These are phyloP conservation scores for Vaucheria bursata DNA, from an alignment of 352 stramenopile species.

Conservation along the genomic window DNA sequence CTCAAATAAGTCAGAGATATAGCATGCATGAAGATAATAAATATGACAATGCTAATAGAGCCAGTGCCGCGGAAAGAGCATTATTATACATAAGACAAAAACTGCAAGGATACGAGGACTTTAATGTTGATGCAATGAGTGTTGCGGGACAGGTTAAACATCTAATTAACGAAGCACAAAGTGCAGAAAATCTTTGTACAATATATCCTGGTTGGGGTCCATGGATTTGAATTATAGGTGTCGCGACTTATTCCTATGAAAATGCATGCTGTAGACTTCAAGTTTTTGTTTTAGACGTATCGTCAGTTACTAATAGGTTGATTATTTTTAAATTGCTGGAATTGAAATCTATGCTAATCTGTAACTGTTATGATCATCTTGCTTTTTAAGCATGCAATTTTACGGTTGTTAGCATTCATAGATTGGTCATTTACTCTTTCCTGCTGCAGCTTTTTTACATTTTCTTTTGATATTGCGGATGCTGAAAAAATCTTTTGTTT, in stretches of 20 bases:
- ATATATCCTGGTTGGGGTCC: conserved; percentile 91
- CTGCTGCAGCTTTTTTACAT: too few relatives aligned
- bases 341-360: too few relatives aligned
- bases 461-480: too few relatives aligned
- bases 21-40: conserved; percentile 52
- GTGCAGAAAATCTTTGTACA: conserved; percentile 86
- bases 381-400: too few relatives aligned
- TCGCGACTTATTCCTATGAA: conserved; percentile 2
- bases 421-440: too few relatives aligned
- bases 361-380: too few relatives aligned
- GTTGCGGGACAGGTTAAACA: conserved; percentile 96
- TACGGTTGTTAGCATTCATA: too few relatives aligned
- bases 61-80: conserved; percentile 76
- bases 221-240: conserved; percentile 87
- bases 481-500: too few relatives aligned
- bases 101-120: conserved; percentile 94
- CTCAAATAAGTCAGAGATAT: conserved; percentile 51
- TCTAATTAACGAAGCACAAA: conserved; percentile 86
- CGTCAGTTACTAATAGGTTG: too few relatives aligned
- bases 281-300: too few relatives aligned
- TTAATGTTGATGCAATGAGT: conserved; percentile 80
- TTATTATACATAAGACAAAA: conserved; percentile 95
- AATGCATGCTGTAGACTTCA: too few relatives aligned
- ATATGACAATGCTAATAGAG: conserved; percentile 33
- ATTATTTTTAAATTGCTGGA: too few relatives aligned